phyloP scores from a whole-genome alignment of 1,139 yeast genomes.

The Candida frijolesensis region DNA sequence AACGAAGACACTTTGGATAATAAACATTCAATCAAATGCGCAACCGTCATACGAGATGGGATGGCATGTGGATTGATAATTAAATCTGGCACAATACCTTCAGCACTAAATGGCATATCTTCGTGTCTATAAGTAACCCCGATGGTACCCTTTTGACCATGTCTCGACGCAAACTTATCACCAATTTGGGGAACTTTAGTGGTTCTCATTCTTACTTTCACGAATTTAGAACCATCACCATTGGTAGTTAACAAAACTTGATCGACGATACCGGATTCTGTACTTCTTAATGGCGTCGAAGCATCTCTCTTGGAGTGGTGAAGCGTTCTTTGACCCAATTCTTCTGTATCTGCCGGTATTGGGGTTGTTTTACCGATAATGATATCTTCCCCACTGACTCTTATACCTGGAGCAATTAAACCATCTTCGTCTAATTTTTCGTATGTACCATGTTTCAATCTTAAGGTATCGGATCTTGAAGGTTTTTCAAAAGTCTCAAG shows the following conservation, averaged over 20 bases:
- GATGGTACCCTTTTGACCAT: constrained; percentile 99
- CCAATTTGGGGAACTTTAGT: constrained; percentile 98
- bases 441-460: constrained; percentile 97
- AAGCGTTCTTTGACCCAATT: constrained; percentile 96
- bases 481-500: constrained; percentile 97
- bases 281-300: constrained; percentile 93
- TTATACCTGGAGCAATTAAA: constrained; percentile 94
- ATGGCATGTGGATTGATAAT: constrained; percentile 98
- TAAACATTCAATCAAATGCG: constrained; percentile 97
- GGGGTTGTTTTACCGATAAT: constrained; percentile 99
- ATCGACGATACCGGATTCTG: constrained; percentile 98
- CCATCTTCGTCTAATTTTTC: constrained; percentile 99
- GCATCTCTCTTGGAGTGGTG: constrained; percentile 99
- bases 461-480: constrained; percentile 86
- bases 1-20: constrained; percentile 92
- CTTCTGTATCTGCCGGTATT: constrained; percentile 97
- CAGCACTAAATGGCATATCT: constrained; percentile 98
- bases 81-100: constrained; percentile 96
- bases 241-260: constrained; percentile 95
- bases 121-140: constrained; percentile 98
- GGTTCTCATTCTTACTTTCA: constrained; percentile 97
- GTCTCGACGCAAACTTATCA: constrained; percentile 98
- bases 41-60: constrained; percentile 99
- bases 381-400: constrained; percentile 98
- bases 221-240: constrained; percentile 97